phyloP scores from a whole-genome alignment of 805 yeast genomes.

The Candida succiphila region DNA sequence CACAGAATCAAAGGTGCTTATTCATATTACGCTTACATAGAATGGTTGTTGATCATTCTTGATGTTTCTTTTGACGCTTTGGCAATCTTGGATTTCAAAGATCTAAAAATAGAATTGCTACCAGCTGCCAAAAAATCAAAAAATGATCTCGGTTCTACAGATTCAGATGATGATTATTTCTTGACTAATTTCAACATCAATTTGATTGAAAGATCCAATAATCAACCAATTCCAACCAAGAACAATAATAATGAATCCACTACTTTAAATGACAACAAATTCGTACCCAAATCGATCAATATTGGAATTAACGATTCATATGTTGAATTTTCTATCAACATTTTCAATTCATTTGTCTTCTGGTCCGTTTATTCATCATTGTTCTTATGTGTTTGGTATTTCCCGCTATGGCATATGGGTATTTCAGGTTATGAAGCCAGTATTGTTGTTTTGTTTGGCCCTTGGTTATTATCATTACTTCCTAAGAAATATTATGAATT shows the following conservation, averaged over 20 bases:
- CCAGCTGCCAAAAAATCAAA: conserved; percentile 20
- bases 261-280: background rate
- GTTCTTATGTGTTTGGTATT: conserved; percentile 87
- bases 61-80: conserved; percentile 83
- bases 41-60: conserved; percentile 80
- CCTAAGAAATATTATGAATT: background rate
- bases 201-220: conserved; percentile 4
- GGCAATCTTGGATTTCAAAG: conserved; percentile 60
- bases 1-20: conserved; percentile 88
- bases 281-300: conserved; percentile 10
- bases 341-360: conserved; percentile 62
- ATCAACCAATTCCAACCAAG: background rate
- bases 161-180: conserved; percentile 13
- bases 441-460: conserved; percentile 46
- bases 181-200: conserved; percentile 13
- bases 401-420: conserved; percentile 98
- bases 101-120: conserved; percentile 39
- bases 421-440: conserved; percentile 88
- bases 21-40: conserved; percentile 87
- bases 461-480: conserved; percentile 33
- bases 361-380: conserved; percentile 82
- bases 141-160: conserved; percentile 27
- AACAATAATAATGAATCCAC: background rate
- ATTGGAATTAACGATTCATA: conserved; percentile 14
- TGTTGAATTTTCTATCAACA: conserved; percentile 31